Evolutionary conservation across 73 alveolate species (phyloP).

Genomic region (Paramecium bursaria): DNA sequence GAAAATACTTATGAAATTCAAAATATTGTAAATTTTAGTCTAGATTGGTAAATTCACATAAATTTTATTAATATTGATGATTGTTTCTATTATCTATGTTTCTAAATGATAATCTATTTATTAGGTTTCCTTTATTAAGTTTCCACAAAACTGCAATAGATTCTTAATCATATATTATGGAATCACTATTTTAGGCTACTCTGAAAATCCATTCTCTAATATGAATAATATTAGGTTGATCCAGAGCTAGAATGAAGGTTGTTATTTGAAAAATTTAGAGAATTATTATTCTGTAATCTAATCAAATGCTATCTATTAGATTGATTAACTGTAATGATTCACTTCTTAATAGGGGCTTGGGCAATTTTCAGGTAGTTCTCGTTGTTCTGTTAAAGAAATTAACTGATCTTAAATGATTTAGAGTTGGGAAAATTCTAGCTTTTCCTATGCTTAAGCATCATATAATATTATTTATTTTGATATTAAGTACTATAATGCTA

Average conservation of each 20-base stretch:
- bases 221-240: no score
- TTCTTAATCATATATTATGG: no score
- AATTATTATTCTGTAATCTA: no score
- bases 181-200: no score
- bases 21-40: neutral
- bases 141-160: no score
- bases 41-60: neutral
- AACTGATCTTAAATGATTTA: constrained; percentile 7
- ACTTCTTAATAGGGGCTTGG: no score
- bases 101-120: constrained; percentile 39
- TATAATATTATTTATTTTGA: constrained; percentile 13
- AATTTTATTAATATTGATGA: neutral
- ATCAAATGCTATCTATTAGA: no score
- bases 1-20: neutral
- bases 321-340: no score
- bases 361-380: neutral
- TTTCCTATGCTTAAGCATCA: constrained; percentile 24
- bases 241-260: no score
- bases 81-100: neutral
- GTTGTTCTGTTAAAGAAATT: neutral
- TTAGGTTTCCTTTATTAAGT: no score
- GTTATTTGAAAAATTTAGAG: no score
- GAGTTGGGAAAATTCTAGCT: constrained; percentile 18
- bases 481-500: neutral
- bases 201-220: no score